Base-by-base conservation (phyloP, 352 stramenopile species). In the Globisporangium canariense region DNA sequence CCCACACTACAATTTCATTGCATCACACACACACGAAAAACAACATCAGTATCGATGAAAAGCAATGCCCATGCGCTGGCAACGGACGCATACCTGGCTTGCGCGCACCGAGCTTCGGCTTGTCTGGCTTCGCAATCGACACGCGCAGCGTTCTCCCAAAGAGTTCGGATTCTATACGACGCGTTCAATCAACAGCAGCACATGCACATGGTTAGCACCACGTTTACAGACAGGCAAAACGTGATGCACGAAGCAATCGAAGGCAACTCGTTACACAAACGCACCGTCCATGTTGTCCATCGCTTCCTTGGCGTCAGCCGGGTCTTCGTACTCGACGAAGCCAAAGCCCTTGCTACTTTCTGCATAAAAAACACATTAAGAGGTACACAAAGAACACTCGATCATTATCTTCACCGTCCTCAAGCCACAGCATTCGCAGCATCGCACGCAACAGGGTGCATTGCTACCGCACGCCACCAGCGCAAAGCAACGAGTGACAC, bases 231-330 rank as follows among this genome's bases (percentile, higher is more conserved):
- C 18, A 5, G 25, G 25, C 36, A 20, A 0, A 18, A 10, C 4
- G 3, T 52, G 1, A 36, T 57, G 41, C 16, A 49, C 38, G 16
- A 50, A 14, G 11, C 0, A 41, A 16, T 14, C 4, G n/a, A 7
- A 28, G 32, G 36, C 7, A 3, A 14, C 36, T 28, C 7, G 36
- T 9, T 13, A 63, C 22, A 62, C 4, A 14, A 7, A 62, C 65
- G n/a, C 65, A 83, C 93, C 92, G 65, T 98, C 89, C 93, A 98
- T 98, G 76, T 98, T 98, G 63, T 98, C 96, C 65, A 98, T 97
- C 38, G 94, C 94, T 65, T 93, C 93, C 36, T 69, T 78, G 2
- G 94, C 94, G 62, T 98, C 91, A 2, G 84, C 77, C 36, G 88
- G 76, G 45, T 98, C 87, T 60, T 96, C 91, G 64, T 92, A 98